Conservation (phyloP, 2,329 filamentous ascomycete genomes). For the Pseudopyricularia javanii region DNA sequence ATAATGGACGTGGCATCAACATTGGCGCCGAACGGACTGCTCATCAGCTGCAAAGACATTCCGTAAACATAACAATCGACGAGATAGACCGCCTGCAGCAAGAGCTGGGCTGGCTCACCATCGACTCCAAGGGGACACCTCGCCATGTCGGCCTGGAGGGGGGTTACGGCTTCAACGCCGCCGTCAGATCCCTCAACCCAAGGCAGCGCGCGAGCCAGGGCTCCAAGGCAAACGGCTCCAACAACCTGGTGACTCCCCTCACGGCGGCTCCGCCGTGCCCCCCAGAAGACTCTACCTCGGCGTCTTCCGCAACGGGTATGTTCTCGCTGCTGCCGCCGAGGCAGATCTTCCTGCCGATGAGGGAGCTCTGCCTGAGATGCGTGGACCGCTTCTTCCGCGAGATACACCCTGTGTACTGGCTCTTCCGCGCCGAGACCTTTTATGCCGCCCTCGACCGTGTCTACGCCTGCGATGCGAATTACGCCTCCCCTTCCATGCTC, state of each 20-base stretch:
- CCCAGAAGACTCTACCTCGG: slow-evolving; percentile 7
- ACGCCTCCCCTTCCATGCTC: slow-evolving; percentile 12
- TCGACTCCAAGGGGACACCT: slow-evolving; percentile 10
- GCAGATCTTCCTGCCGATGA: slow-evolving; percentile 13
- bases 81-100: slow-evolving; percentile 12
- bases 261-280: slow-evolving; percentile 8
- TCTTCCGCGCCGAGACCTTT: slow-evolving; percentile 14
- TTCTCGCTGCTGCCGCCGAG: not conserved
- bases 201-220: slow-evolving; percentile 4
- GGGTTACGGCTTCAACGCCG: slow-evolving; percentile 12
- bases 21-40: not conserved
- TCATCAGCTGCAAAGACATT: not conserved
- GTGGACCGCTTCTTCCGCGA: slow-evolving; percentile 15
- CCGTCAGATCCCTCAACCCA: slow-evolving; percentile 10
- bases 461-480: slow-evolving; percentile 12
- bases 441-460: slow-evolving; percentile 12
- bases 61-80: slow-evolving; percentile 5
- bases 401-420: slow-evolving; percentile 16
- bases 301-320: not conserved
- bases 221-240: not conserved
- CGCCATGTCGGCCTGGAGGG: slow-evolving; percentile 12
- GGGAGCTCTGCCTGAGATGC: slow-evolving; percentile 14
- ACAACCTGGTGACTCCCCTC: slow-evolving; percentile 9
- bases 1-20: not conserved
- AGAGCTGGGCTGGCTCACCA: slow-evolving; percentile 11